Evolutionary conservation across 345 rosid species (phyloP).

Genomic region (Gossypium turneri): DNA sequence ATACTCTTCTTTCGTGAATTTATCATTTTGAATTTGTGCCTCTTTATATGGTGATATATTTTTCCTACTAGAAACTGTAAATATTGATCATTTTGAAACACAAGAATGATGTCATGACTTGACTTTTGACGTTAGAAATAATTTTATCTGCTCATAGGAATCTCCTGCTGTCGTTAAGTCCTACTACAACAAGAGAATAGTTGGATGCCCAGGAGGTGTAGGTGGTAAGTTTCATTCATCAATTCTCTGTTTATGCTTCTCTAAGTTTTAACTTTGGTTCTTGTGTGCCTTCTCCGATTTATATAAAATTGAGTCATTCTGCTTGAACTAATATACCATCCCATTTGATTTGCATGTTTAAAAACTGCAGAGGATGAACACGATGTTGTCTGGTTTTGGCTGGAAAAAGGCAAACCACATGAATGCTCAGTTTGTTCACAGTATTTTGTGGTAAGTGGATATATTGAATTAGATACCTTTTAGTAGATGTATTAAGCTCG

Average conservation of each 20-base stretch:
- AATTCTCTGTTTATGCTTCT: not conserved
- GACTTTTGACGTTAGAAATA: not conserved
- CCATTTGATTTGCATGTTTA: conserved; percentile 5
- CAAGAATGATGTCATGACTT: not conserved
- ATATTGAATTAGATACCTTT: conserved; percentile 9
- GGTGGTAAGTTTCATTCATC: conserved; percentile 47
- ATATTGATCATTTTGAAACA: not conserved
- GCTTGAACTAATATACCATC: not conserved
- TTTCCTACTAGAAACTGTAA: not conserved
- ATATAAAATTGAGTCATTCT: not conserved
- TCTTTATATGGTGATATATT: not conserved
- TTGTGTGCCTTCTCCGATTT: not conserved
- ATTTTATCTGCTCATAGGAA: conserved; percentile 40
- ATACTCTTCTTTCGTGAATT: not conserved
- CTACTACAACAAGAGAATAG: conserved; percentile 72
- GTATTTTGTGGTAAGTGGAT: conserved; percentile 68
- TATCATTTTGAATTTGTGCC: not conserved
- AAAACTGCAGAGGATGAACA: conserved; percentile 76
- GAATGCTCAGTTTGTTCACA: conserved; percentile 90
- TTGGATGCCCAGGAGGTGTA: conserved; percentile 88
- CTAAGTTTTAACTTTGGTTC: not conserved
- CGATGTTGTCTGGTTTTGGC: conserved; percentile 98
- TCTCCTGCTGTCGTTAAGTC: conserved; percentile 72
- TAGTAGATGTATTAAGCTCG: not conserved
- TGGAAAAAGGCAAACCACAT: conserved; percentile 74